phyloP scores from a whole-genome alignment of 345 rosid species.

The Hevea brasiliensis region DNA sequence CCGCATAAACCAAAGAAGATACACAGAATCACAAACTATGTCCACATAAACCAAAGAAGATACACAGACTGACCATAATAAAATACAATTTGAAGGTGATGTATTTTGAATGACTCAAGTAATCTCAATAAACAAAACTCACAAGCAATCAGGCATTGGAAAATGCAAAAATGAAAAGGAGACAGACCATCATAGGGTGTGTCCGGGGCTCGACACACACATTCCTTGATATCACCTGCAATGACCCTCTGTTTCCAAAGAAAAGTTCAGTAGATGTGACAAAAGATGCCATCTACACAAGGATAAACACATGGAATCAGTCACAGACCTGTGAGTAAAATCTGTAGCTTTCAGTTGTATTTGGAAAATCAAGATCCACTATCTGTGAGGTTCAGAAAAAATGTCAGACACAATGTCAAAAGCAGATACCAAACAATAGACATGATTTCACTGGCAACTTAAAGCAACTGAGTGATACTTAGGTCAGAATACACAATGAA shows the following conservation, averaged over 20 bases:
- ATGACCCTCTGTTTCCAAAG: conserved; percentile 68
- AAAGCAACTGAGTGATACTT: neutral
- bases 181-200: conserved; percentile 87
- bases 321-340: conserved; percentile 80
- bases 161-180: conserved; percentile 18
- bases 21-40: neutral
- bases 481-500: neutral
- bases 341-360: conserved; percentile 90
- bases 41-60: neutral
- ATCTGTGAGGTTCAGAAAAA: conserved; percentile 44
- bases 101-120: neutral
- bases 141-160: conserved; percentile 1
- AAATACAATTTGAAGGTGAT: neutral
- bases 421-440: neutral
- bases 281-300: conserved; percentile 9
- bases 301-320: conserved; percentile 12
- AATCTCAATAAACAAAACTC: neutral
- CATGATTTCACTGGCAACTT: neutral
- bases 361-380: conserved; percentile 73
- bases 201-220: conserved; percentile 96
- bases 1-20: too few relatives aligned
- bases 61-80: neutral
- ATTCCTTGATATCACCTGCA: conserved; percentile 96
- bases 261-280: conserved; percentile 21
- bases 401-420: conserved; percentile 8